Base-by-base conservation (phyloP, 1,139 yeast species). In the Blastobotrys illinoisensis region DNA sequence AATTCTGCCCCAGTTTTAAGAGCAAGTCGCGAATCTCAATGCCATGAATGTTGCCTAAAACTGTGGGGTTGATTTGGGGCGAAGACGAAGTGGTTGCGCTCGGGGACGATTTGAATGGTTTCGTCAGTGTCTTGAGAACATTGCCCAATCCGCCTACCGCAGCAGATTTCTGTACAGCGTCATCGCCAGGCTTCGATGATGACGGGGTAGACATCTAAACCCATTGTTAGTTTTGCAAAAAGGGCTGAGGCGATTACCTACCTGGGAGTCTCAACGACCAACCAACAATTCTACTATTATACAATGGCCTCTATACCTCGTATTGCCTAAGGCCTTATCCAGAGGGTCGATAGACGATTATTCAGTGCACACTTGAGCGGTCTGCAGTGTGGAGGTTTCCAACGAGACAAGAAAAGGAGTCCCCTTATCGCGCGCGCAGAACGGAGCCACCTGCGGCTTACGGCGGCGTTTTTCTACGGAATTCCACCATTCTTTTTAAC, bases 21-120 rank as follows among this genome's bases (percentile, higher is more conserved):
- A 79, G 69, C 44, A 81, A 72, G 51, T 71, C 73, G 54, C 74
- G 81, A 61, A 77, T 77, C 58, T 81, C 81, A 9, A 76, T 77
- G 58, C 81, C 81, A 13, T 76, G 72, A 4, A 80, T 80, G 9
- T 86, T 86, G 1, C 89, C 90, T 0, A 83, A 83, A 1, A 83
- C 83, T 1, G 80, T 78, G 1, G 88, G 84, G 56, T 60, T 60
- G 23, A 79, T 79, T 47, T 79, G 75, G 48, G 73, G 70, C 4
- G 50, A 62, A 16, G 51, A 60, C 47, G 18, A 62, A 55, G 56
- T 60, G 45, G 64, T 64, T 62, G 56, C 57, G 7, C 40, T 32
- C 16, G 40, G 40, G 52, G 63, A 65, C 9, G 73, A 54, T 60
- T 79, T 79, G 60, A 82, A 74, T 1, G 85, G 73, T 59, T 75